Evolutionary conservation across 169 alveolate species (phyloP).

Genomic region (Cryptosporidium ubiquitum): DNA sequence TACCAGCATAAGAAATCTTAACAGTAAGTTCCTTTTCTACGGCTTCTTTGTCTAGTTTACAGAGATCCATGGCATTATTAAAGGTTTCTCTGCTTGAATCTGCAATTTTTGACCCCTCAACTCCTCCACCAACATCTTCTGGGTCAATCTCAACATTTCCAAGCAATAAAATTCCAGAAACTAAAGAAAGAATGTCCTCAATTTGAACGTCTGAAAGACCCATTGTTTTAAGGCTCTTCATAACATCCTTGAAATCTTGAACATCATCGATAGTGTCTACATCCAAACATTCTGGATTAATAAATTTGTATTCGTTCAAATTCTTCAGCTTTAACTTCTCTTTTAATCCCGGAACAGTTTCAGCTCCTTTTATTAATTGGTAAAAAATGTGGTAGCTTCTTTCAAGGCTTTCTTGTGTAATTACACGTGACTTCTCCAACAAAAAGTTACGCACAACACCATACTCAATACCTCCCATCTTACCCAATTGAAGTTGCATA

Average conservation of each 20-base stretch:
- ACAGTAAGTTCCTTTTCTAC: conserved; percentile 83
- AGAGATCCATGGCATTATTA: conserved; percentile 85
- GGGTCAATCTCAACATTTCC: conserved; percentile 95
- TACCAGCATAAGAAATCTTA: conserved; percentile 84
- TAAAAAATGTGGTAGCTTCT: conserved; percentile 97
- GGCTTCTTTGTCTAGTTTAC: conserved; percentile 82
- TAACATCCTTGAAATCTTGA: conserved; percentile 90
- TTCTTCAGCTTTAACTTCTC: conserved; percentile 81
- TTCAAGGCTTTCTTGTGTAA: conserved; percentile 92
- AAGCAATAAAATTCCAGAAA: conserved; percentile 92
- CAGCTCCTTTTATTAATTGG: conserved; percentile 92
- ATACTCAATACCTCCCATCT: conserved; percentile 89
- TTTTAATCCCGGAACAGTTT: conserved; percentile 79
- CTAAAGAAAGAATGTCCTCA: conserved; percentile 86
- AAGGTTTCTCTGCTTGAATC: conserved; percentile 79
- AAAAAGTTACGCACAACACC: conserved; percentile 93
- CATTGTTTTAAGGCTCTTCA: conserved; percentile 90
- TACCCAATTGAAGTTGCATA: conserved; percentile 89
- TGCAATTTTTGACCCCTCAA: conserved; percentile 86
- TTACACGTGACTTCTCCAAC: conserved; percentile 96
- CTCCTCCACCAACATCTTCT: conserved; percentile 87
- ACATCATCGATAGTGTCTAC: conserved; percentile 94
- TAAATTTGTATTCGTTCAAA: conserved; percentile 81
- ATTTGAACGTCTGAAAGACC: conserved; percentile 88
- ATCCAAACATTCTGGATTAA: conserved; percentile 89